A percentile compares a stretch with the other conserved stretches of the same genome.
Evolutionary conservation across 2,329 filamentous ascomycete genomes (phyloP).

Genomic region (Penicillium concentricum): DNA sequence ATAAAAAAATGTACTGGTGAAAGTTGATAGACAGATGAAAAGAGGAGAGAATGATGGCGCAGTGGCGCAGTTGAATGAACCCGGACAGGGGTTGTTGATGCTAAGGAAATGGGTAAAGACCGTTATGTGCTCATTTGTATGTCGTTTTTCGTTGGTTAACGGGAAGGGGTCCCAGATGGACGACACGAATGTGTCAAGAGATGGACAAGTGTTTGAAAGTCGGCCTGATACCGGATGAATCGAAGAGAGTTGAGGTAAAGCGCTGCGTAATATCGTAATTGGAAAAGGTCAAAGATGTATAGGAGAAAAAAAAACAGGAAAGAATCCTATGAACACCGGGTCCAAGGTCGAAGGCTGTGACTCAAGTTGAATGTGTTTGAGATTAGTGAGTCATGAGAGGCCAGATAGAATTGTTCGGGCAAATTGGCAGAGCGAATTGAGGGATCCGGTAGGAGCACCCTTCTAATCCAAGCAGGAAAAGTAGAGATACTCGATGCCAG

Average conservation of each 20-base stretch:
- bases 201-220: constrained; percentile 5
- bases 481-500: constrained; percentile 24
- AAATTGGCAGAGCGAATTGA: not conserved
- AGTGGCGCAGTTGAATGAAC: constrained; percentile 26
- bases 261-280: constrained; percentile 45
- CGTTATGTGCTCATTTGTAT: constrained; percentile 44
- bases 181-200: constrained; percentile 9
- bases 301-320: constrained; percentile 23
- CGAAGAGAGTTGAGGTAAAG: constrained; percentile 23
- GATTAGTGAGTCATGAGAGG: constrained; percentile 32
- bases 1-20: constrained; percentile 28
- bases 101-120: constrained; percentile 37
- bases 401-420: constrained; percentile 1
- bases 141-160: constrained; percentile 31
- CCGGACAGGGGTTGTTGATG: constrained; percentile 29
- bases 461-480: constrained; percentile 22
- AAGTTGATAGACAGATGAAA: constrained; percentile 26
- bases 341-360: constrained; percentile 34
- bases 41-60: constrained; percentile 25
- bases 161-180: constrained; percentile 14
- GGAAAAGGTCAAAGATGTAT: constrained; percentile 26
- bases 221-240: constrained; percentile 10
- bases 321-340: constrained; percentile 38
- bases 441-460: constrained; percentile 26
- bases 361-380: constrained; percentile 25